Percentiles rank a stretch among this genome's conserved stretches.
These are phyloP conservation scores for Lactuca sativa DNA, from an alignment of 129 eudicot species.

Conservation along the genomic window DNA sequence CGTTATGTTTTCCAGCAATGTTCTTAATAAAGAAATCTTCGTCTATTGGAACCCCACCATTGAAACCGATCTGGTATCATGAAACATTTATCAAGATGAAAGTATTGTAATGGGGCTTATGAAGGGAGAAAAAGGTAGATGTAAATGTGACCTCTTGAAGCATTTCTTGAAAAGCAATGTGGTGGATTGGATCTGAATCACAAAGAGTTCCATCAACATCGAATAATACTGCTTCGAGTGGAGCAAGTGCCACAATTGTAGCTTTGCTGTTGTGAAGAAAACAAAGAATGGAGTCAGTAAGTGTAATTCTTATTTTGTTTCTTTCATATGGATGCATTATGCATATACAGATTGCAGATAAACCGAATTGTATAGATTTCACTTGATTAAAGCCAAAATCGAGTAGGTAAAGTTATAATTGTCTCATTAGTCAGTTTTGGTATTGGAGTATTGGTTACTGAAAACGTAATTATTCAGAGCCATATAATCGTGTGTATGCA, in stretches of 20 bases:
- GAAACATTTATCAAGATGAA: background rate
- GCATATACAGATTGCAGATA: background rate
- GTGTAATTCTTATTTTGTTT: background rate
- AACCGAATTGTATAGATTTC: background rate
- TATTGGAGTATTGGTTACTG: conserved; percentile 1
- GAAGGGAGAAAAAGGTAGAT: background rate
- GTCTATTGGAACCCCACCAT: conserved; percentile 76
- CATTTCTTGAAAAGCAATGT: conserved; percentile 79
- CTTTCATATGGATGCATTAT: background rate
- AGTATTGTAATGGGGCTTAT: background rate
- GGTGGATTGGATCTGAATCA: conserved; percentile 90
- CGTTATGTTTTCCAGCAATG: conserved; percentile 89
- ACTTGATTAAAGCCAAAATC: background rate
- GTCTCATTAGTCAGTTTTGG: background rate
- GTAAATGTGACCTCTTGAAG: conserved; percentile 65
- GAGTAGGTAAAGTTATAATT: background rate
- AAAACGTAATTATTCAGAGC: background rate
- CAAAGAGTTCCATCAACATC: conserved; percentile 95
- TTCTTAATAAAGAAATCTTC: conserved; percentile 68
- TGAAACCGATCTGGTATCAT: conserved; percentile 74
- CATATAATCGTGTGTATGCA: background rate
- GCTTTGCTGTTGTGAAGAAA: conserved; percentile 44
- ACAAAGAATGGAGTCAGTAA: conserved; percentile 12
- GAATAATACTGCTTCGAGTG: conserved; percentile 83
- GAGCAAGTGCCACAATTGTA: conserved; percentile 65